phyloP scores from a whole-genome alignment of 768 basidiomycete species.

The Tephrocybe sp. region DNA sequence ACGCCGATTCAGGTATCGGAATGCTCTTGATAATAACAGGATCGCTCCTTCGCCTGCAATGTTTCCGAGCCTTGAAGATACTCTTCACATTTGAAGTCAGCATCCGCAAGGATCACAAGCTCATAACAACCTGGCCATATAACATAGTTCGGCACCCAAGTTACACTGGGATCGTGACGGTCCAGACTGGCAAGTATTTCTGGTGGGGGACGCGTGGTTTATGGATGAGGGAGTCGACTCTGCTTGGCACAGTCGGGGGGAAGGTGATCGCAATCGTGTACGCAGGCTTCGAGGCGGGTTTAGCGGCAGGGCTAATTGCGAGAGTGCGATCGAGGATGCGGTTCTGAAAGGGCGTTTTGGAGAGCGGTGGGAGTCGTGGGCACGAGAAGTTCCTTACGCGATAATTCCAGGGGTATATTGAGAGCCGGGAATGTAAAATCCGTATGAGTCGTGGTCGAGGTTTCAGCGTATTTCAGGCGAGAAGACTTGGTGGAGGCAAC shows the following conservation, averaged over 20 bases:
- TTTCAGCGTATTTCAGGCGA: too few relatives aligned
- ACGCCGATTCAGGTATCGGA: not conserved
- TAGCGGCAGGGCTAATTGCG: conserved; percentile 14
- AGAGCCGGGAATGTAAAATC: too few relatives aligned
- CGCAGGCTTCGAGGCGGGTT: conserved; percentile 8
- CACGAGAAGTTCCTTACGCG: conserved; percentile 22
- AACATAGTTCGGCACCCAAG: conserved; percentile 32
- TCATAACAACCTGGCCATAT: conserved; percentile 34
- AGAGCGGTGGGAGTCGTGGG: conserved; percentile 27
- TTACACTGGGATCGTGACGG: conserved; percentile 28
- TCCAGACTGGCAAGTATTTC: conserved; percentile 29
- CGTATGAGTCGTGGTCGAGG: too few relatives aligned
- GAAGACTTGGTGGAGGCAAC: conserved; percentile 24
- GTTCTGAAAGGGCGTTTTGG: conserved; percentile 26
- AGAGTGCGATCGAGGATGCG: conserved; percentile 27
- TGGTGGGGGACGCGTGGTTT: conserved; percentile 30
- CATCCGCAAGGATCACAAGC: conserved; percentile 23
- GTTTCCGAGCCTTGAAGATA: not conserved
- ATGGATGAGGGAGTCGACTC: conserved; percentile 28
- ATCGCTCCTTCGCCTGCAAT: not conserved
- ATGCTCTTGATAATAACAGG: not conserved
- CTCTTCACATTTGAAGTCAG: conserved; percentile 41
- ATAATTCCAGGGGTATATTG: conserved; percentile 22
- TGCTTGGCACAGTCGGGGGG: conserved; percentile 27
- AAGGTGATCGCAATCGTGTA: conserved; percentile 9